These are phyloP conservation scores for Thuidium tamariscinum DNA, from an alignment of 225 moss, liverwort and hornwort species.

Conservation along the genomic window DNA sequence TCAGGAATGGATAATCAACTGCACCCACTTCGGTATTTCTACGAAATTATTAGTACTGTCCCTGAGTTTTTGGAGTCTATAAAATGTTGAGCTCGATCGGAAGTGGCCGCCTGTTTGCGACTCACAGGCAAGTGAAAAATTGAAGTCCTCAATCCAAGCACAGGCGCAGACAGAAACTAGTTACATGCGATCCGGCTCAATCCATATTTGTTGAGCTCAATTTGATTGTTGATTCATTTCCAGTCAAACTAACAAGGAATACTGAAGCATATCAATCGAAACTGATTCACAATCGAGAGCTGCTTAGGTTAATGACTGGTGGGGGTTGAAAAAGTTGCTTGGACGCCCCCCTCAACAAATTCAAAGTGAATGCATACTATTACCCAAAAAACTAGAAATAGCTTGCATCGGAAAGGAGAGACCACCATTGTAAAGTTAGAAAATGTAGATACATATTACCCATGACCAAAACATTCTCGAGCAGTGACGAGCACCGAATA, in stretches of 20 bases:
- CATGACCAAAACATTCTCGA: neutral
- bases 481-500: neutral
- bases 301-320: neutral
- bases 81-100: neutral
- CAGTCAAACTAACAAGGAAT: neutral
- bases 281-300: neutral
- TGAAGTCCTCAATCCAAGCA: neutral
- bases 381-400: neutral
- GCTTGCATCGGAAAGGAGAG: neutral
- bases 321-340: neutral
- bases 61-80: neutral
- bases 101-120: neutral
- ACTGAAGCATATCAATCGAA: neutral
- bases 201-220: too few species aligned
- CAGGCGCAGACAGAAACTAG: too few species aligned
- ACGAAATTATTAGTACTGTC: neutral
- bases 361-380: neutral
- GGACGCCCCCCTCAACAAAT: neutral
- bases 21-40: neutral
- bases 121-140: neutral
- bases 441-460: neutral
- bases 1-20: neutral
- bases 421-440: neutral
- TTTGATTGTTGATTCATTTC: neutral
- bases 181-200: neutral